Evolutionary conservation across 768 basidiomycete genomes (phyloP).

Genomic region (Mycena rebaudengoi): DNA sequence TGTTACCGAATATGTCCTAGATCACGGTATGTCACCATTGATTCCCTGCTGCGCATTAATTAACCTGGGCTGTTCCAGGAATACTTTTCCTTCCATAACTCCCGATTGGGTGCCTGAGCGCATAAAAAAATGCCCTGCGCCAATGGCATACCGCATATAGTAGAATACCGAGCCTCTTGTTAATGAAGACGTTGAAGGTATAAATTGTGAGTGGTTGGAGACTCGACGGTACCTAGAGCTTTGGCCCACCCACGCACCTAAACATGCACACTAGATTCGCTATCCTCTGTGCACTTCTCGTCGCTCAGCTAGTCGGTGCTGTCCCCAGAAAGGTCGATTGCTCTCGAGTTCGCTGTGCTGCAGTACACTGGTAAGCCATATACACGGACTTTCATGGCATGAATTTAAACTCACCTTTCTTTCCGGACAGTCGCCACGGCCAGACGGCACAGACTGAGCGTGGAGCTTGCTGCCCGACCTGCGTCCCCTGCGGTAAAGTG

Average conservation of each 20-base stretch:
- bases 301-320: conserved; percentile 1
- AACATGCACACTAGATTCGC: conserved; percentile 1
- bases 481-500: not conserved
- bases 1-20: not conserved
- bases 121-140: not conserved
- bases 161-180: not conserved
- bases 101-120: not conserved
- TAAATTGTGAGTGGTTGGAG: conserved; percentile 13
- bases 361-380: not conserved
- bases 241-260: conserved; percentile 3
- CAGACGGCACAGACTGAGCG: conserved; percentile 1
- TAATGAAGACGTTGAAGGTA: conserved; percentile 5
- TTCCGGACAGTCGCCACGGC: conserved; percentile 11
- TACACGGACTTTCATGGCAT: conserved; percentile 1
- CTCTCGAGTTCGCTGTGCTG: conserved; percentile 7
- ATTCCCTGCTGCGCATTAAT: not conserved
- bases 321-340: conserved; percentile 5
- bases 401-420: not conserved
- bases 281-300: conserved; percentile 1
- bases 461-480: conserved; percentile 7
- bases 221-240: too few relatives aligned
- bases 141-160: not conserved
- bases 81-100: conserved; percentile 1
- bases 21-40: conserved; percentile 6
- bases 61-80: not conserved